phyloP scores from a whole-genome alignment of 345 rosid species.

The Heritiera littoralis region DNA sequence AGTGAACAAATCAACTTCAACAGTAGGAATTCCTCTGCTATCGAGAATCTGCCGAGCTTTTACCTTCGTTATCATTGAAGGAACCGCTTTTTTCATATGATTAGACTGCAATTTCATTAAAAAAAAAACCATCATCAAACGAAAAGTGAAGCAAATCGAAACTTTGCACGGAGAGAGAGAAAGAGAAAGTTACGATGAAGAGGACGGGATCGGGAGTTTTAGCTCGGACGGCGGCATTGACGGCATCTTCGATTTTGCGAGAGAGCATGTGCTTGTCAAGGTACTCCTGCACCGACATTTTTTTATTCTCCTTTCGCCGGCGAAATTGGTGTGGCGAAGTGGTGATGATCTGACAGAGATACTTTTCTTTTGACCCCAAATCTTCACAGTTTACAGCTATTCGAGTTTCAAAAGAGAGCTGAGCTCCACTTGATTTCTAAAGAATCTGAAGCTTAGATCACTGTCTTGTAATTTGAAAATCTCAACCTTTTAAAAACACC shows the following conservation, averaged over 20 bases:
- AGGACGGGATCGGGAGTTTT: constrained; percentile 93
- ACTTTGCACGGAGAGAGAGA: neutral
- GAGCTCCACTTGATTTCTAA: neutral
- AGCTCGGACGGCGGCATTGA: constrained; percentile 96
- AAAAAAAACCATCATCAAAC: neutral
- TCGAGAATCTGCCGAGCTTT: constrained; percentile 92
- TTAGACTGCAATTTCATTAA: constrained; percentile 55
- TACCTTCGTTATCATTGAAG: constrained; percentile 82
- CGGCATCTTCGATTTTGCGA: constrained; percentile 97
- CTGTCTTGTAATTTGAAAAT: neutral
- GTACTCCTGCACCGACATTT: constrained; percentile 96
- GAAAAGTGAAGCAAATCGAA: neutral
- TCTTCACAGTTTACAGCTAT: neutral
- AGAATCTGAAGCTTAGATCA: neutral
- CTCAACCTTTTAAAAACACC: neutral
- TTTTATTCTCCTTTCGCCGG: neutral
- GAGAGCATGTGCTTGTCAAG: constrained; percentile 88
- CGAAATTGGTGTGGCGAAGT: neutral
- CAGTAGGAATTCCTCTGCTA: constrained; percentile 92
- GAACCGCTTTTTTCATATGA: constrained; percentile 88
- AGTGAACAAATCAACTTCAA: constrained; percentile 88
- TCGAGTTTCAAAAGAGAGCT: neutral
- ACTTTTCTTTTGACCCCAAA: neutral
- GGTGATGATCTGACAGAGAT: neutral
- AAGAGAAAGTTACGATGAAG: constrained; percentile 63